Evolutionary conservation across 768 basidiomycete genomes (phyloP).

Genomic region (Russula dissimulans): DNA sequence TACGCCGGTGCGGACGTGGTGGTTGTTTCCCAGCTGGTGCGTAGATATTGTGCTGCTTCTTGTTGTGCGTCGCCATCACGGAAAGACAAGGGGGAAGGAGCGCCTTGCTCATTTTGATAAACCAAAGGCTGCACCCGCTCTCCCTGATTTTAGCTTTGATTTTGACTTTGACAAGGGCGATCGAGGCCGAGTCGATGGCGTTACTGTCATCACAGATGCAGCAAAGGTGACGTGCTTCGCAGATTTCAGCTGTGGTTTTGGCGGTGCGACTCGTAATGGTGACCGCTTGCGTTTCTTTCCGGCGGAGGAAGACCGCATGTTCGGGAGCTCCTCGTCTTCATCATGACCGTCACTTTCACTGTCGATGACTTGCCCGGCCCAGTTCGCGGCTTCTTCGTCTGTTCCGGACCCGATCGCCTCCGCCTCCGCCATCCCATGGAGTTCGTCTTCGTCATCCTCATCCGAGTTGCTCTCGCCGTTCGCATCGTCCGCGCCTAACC

Average conservation of each 20-base stretch:
- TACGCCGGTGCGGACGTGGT: background rate
- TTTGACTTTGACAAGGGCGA: too few relatives aligned
- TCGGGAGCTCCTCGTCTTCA: conserved; percentile 28
- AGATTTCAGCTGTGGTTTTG: background rate
- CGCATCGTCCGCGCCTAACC: conserved; percentile 34
- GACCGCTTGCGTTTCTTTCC: conserved; percentile 28
- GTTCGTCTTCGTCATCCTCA: conserved; percentile 27
- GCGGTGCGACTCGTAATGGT: background rate
- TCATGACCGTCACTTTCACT: background rate
- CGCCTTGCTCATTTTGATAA: too few relatives aligned
- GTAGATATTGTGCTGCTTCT: background rate
- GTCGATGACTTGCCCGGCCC: conserved; percentile 23
- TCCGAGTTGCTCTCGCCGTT: conserved; percentile 22
- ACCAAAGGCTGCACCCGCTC: too few relatives aligned
- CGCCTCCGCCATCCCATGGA: conserved; percentile 26
- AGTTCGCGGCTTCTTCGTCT: conserved; percentile 22
- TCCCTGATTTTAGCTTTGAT: too few relatives aligned
- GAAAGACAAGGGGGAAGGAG: too few relatives aligned
- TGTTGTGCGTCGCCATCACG: background rate
- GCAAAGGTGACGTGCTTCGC: conserved; percentile 30
- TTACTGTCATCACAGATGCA: background rate
- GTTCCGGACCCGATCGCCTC: conserved; percentile 29
- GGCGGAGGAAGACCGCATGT: background rate
- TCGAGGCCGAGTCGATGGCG: background rate
- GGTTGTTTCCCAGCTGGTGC: background rate